Base-by-base conservation (phyloP, 352 stramenopile genomes). In the Globisporangium polare region DNA sequence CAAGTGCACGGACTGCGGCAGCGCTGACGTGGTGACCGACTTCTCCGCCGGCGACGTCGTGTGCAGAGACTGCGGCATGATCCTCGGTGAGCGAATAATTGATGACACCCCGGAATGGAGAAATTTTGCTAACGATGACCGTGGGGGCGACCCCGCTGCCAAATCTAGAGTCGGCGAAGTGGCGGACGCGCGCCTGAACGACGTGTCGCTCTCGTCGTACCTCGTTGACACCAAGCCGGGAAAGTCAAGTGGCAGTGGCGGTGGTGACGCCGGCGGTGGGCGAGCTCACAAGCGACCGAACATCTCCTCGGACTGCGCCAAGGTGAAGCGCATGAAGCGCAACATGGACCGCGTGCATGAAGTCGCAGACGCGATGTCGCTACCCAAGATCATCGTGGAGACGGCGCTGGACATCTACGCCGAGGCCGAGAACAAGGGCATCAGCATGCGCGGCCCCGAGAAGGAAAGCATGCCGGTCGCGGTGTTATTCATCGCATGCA, bases 71-170 rank as follows among this genome's bases (percentile, higher is more conserved):
- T 94, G 84, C 75, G 84, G 84, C 63, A 86, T 94, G 72, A 84
- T 94, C 72, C 78, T 94, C 69, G 81, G 80, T 86, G 84, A 94
- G 79, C 77, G 81, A 70, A 89, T 94, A 66, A 85, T 94, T 75
- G 84, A 94, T 84, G 84, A 94, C 77, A 86, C 84, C 58, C 80
- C 84, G 67, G 84, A 94, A 77, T 94, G 84, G 84, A 76, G 79
- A 65, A 94, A 75, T 55, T 94, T 90, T 90, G 80, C 80, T 82
- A 91, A 94, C 72, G 84, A 94, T 80, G 84, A 94, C 65, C 83
- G 83, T 67, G 79, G 82, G 69, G 84, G 80, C 71, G 80, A 90
- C 66, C 69, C 76, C 64, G 78, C 71, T 85, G 79, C 74, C 45
- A 90, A 90, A 88, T 90, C 78, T 73, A 85, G 84, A 65, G 82